phyloP scores from a whole-genome alignment of 805 yeast species.

The Candida methanosorbosa region DNA sequence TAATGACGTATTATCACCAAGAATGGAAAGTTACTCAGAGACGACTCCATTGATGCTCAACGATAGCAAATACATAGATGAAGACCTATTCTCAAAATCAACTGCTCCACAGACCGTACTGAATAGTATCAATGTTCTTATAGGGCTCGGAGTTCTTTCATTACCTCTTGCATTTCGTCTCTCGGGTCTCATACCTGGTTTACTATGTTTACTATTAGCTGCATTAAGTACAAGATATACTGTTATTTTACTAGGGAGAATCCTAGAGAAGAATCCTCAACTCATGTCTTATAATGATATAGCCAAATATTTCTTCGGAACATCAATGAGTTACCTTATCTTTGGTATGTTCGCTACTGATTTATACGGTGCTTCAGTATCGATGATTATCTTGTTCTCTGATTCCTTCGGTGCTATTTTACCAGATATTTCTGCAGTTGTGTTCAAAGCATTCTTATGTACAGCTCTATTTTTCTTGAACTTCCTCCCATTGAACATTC shows the following conservation, averaged over 20 bases:
- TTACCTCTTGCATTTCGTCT: constrained; percentile 60
- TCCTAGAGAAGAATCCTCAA: constrained; percentile 30
- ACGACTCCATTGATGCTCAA: background rate
- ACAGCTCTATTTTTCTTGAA: constrained; percentile 34
- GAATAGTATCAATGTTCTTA: constrained; percentile 67
- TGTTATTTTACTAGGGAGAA: constrained; percentile 44
- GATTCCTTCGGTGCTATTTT: constrained; percentile 49
- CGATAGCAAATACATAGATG: background rate
- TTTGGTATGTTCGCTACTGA: constrained; percentile 46
- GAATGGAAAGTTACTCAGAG: too few relatives aligned
- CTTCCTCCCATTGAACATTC: constrained; percentile 63
- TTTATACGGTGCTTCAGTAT: constrained; percentile 50
- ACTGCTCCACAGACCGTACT: constrained; percentile 71
- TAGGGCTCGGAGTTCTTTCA: constrained; percentile 71
- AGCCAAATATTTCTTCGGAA: constrained; percentile 43
- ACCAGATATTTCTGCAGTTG: constrained; percentile 27
- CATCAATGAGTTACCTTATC: constrained; percentile 30
- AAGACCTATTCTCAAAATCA: constrained; percentile 25
- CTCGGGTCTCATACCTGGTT: constrained; percentile 59
- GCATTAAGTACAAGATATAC: constrained; percentile 45
- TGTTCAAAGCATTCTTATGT: constrained; percentile 35
- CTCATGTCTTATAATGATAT: constrained; percentile 52
- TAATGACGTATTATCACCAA: background rate
- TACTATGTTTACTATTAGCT: constrained; percentile 30
- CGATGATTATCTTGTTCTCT: constrained; percentile 50